A percentile compares a stretch with the other conserved stretches of the same genome.
These are phyloP conservation scores for Fusarium siculi DNA, from an alignment of 2,329 filamentous ascomycete genomes.

Conservation along the genomic window DNA sequence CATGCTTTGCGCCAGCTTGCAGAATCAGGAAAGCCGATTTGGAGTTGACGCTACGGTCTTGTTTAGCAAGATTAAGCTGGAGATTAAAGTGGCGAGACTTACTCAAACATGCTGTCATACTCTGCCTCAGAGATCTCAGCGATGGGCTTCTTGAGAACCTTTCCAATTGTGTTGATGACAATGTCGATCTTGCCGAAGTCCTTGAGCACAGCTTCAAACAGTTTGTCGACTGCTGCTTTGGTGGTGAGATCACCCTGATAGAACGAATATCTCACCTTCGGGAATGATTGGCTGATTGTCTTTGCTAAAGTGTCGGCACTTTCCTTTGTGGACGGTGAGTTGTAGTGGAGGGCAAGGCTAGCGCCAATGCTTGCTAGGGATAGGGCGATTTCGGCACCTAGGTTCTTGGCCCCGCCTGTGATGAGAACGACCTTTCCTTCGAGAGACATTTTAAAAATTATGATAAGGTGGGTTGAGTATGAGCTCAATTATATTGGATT, in stretches of 20 bases:
- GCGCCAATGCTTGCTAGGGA: not conserved
- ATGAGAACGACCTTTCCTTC: not conserved
- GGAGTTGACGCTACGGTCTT: not conserved
- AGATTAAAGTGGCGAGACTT: fast-evolving
- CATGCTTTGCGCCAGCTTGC: not conserved
- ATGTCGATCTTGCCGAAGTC: not conserved
- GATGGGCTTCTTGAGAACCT: not conserved
- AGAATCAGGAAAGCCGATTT: not conserved
- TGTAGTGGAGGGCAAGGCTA: not conserved
- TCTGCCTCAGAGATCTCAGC: not conserved
- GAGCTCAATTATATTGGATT: no score
- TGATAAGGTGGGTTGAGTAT: no score
- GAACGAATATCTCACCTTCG: not conserved
- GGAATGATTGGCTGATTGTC: not conserved
- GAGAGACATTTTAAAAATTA: not conserved
- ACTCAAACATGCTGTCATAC: not conserved
- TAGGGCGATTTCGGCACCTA: not conserved
- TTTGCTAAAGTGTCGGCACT: not conserved
- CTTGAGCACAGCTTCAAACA: not conserved
- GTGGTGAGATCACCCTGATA: not conserved
- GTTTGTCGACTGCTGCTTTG: not conserved
- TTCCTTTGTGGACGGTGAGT: not conserved
- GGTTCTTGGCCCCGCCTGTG: not conserved
- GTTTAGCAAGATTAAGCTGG: fast-evolving
- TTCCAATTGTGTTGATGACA: not conserved